These are phyloP conservation scores for Acaromyces ingoldii DNA, from an alignment of 1,284 basidiomycete genomes.

Conservation along the genomic window DNA sequence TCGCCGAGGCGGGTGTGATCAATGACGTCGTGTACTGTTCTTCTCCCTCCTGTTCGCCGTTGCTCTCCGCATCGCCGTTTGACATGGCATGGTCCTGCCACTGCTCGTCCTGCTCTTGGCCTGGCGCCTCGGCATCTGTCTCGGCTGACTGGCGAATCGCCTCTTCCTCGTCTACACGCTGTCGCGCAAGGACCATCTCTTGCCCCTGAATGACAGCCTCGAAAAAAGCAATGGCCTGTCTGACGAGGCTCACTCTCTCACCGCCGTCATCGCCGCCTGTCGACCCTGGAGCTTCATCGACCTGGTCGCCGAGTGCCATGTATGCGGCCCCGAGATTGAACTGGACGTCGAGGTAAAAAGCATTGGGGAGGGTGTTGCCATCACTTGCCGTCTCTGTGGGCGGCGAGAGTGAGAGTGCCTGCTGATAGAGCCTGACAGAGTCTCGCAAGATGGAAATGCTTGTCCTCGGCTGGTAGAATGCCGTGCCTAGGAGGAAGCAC, in stretches of 20 bases:
- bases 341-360: constrained; percentile 26
- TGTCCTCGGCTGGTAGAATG: constrained; percentile 23
- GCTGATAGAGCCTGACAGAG: constrained; percentile 12
- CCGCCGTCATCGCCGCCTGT: background rate
- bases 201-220: constrained; percentile 1
- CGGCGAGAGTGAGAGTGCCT: constrained; percentile 8
- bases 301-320: constrained; percentile 24
- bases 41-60: background rate
- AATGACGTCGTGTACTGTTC: constrained; percentile 29
- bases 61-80: background rate
- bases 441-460: constrained; percentile 15
- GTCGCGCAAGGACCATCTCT: background rate
- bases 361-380: constrained; percentile 13
- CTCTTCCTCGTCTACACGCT: background rate
- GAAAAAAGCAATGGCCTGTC: background rate
- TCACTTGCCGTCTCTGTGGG: background rate
- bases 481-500: constrained; percentile 26
- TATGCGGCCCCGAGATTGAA: constrained; percentile 20
- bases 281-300: constrained; percentile 12
- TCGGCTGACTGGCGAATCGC: no score
- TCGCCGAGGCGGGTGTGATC: constrained; percentile 21
- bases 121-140: no score
- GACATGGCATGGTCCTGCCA: background rate
- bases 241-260: background rate
- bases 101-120: background rate